Base-by-base conservation (phyloP, 352 stramenopile genomes). In the Phytophthora litchii region DNA sequence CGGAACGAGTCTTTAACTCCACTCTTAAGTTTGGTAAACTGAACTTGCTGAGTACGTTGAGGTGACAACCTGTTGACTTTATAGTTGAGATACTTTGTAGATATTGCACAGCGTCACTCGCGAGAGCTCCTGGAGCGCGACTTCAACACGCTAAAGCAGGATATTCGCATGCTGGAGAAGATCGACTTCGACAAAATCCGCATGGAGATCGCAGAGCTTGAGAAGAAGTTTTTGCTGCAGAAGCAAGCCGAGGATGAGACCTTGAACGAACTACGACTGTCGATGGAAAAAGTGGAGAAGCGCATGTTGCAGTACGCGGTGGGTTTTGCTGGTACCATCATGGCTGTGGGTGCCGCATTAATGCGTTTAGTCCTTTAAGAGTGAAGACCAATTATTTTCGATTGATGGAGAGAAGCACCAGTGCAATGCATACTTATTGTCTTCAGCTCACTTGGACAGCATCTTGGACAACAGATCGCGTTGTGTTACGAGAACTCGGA, bases 121-220 rank as follows among this genome's bases (percentile, higher is more conserved):
- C 85, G 86, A 25, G 86, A 95, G 76, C 76, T 95, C 37, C 79
- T 94, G 16, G 86, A 94, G 57, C 81, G 86, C 25, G 86, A 95
- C 71, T 95, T 95, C 54, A 95, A 92, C 70, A 94, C 88, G 45
- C 72, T 95, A 25, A 95, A 95, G 68, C 84, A 94, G 57, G 86
- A 95, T 61, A 95, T 95, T 62, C 84, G 86, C 48, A 94, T 95
- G 86, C 77, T 92, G 9, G 86, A 95, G 67, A 94, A 95, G 61
- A 91, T 94, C 60, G 86, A 95, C 55, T 94, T 95, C 50, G 86
- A 95, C 67, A 92, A 94, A 59, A 89, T 95, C 54, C 86, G 84
- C 53, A 84, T 92, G 62, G 86, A 95, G 58, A 91, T 95, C 37
- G 77, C 80, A 1, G 84, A 94, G 69, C 80, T 95, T 7, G 86